Evolutionary conservation across 495 filamentous ascomycete species (phyloP).

Genomic region (Filosporella fistucella): DNA sequence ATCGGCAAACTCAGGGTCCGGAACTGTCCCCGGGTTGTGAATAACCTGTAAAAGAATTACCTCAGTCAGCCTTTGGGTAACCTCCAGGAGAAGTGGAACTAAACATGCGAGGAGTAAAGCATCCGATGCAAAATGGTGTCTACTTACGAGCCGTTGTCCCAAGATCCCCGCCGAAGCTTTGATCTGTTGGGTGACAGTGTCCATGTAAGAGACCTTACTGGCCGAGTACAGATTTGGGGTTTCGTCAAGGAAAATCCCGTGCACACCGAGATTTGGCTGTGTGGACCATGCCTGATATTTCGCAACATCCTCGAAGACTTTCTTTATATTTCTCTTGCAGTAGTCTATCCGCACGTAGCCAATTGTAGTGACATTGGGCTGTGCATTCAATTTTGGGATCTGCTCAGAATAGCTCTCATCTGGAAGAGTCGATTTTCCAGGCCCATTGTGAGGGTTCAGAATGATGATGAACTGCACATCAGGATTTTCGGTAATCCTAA

Average conservation of each 20-base stretch:
- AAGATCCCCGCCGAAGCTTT: too few species aligned
- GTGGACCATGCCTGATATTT: conserved; percentile 44
- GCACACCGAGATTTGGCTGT: conserved; percentile 28
- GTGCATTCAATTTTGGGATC: conserved; percentile 36
- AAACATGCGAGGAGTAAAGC: too few species aligned
- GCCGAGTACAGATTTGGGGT: conserved; percentile 11
- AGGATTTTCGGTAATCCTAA: too few species aligned
- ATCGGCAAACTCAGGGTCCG: too few species aligned
- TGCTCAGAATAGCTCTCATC: conserved; percentile 48
- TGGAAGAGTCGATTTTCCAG: conserved; percentile 38
- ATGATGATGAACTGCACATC: conserved; percentile 53
- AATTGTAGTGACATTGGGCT: conserved; percentile 44
- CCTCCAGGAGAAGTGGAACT: too few species aligned
- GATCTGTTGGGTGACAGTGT: too few species aligned
- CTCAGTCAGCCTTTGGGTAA: too few species aligned
- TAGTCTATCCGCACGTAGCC: conserved; percentile 53
- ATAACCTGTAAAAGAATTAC: too few species aligned
- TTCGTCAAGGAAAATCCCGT: conserved; percentile 26
- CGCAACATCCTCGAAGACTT: conserved; percentile 39
- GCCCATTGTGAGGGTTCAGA: conserved; percentile 52
- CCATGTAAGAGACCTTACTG: too few species aligned
- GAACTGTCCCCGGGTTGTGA: too few species aligned
- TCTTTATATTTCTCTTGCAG: conserved; percentile 33
- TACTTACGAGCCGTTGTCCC: too few species aligned
- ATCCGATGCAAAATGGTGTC: too few species aligned